Evolutionary conservation across 805 yeast genomes (phyloP).

Genomic region (Huiozyma sinensis): DNA sequence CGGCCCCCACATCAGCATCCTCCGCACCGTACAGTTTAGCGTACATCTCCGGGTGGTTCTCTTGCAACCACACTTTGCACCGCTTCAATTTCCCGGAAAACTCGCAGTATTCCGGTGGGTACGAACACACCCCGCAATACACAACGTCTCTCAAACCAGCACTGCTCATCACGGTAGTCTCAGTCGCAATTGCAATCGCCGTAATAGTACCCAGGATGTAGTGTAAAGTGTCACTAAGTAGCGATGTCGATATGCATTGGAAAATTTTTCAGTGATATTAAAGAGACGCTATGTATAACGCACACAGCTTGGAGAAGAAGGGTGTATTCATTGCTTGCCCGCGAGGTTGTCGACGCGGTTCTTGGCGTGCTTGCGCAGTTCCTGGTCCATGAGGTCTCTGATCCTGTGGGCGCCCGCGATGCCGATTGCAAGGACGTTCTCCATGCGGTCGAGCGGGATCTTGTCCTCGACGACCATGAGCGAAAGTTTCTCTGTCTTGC

Average conservation of each 20-base stretch:
- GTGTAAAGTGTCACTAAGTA: too few species aligned
- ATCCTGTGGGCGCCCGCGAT: conserved; percentile 79
- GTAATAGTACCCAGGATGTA: too few species aligned
- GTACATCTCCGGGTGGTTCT: conserved; percentile 46
- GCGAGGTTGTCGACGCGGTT: conserved; percentile 29
- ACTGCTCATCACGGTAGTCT: background rate
- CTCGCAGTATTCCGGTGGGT: conserved; percentile 89
- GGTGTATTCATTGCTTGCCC: too few species aligned
- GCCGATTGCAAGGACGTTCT: conserved; percentile 66
- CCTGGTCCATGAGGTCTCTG: conserved; percentile 76
- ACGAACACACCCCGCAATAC: conserved; percentile 72
- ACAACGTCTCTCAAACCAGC: conserved; percentile 31
- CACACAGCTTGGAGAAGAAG: too few species aligned
- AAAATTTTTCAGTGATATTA: too few species aligned
- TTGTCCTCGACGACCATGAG: conserved; percentile 71
- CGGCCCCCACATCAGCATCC: conserved; percentile 32
- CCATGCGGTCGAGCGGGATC: conserved; percentile 72
- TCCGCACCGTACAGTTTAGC: conserved; percentile 43
- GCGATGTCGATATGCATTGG: too few species aligned
- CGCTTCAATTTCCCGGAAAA: conserved; percentile 72
- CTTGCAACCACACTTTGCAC: conserved; percentile 75
- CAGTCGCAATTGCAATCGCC: too few species aligned
- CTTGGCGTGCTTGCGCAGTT: conserved; percentile 67
- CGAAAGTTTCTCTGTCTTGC: conserved; percentile 69
- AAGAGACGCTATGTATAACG: too few species aligned